Base-by-base conservation (phyloP, 2,329 filamentous ascomycete species). In the Claviceps sp. region DNA sequence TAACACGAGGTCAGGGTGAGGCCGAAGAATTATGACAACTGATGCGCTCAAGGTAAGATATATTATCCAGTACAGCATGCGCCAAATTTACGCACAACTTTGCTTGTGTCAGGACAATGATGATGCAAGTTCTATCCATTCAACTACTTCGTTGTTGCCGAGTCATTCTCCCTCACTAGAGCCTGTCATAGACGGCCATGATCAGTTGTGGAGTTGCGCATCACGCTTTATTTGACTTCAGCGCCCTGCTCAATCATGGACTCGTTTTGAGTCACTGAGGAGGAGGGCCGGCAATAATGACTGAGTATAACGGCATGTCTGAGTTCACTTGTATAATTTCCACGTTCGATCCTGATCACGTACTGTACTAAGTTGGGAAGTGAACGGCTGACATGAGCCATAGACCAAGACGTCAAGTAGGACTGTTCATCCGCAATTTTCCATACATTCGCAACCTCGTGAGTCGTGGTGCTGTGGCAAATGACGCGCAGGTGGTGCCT, bases 151-250 rank as follows among this genome's bases (percentile, higher is more conserved):
- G 73, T 76, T 68, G 70, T 71, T 66, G 73, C 82, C 83, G 73
- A 85, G 81, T 78, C 77, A 80, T 78, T 72, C 85, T 87, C 76
- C 78, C 83, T 67, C 80, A 86, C 83, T 78, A 66, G 72, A 88
- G 80, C 56, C 55, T 54, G 58, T 52, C 43, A 54, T 34, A 49
- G 58, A 55, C 55, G 52, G 75, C 72, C 68, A 87, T 74, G 83
- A 87, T 68, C 65, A 76, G 84, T 86, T 83, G 84, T 87, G 83
- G 80, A 86, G 84, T 85, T 79, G 65, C 65, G 37, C 3, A 61
- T 52, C 55, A 58, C 65, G 67, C 66, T 70, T 80, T n/a, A 82
- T 80, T 72, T 73, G 74, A 76, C 76, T 84, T 75, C 70, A 71
- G 81, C 72, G 79, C 71, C 51, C 52, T 56, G 61, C 44, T 40